phyloP scores from a whole-genome alignment of 768 basidiomycete genomes.

The Dentipellis sp. region DNA sequence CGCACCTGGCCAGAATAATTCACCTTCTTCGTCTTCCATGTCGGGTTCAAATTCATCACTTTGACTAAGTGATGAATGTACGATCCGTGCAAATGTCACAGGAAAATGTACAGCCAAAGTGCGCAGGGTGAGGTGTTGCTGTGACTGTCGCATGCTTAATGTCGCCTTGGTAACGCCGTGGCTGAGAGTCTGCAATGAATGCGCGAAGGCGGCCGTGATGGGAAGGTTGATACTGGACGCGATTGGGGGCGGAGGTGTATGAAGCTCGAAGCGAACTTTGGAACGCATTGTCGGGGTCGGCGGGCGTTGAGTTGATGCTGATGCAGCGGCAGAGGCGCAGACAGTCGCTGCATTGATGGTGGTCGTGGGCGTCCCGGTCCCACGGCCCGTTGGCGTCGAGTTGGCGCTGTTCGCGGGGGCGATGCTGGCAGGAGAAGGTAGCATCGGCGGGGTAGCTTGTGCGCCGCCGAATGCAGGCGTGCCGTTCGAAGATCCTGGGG shows the following conservation, averaged over 20 bases:
- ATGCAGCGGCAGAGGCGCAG: background rate
- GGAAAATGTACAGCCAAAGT: constrained; percentile 66
- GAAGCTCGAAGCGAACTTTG: constrained; percentile 12
- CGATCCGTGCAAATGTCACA: constrained; percentile 64
- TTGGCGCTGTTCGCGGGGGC: constrained; percentile 61
- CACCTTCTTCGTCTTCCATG: constrained; percentile 79
- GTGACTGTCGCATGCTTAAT: constrained; percentile 17
- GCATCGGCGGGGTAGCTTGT: constrained; percentile 53
- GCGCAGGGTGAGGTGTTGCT: constrained; percentile 52
- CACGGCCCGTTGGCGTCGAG: constrained; percentile 62
- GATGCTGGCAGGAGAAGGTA: constrained; percentile 70
- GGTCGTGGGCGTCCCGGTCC: constrained; percentile 38
- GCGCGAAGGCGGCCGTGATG: constrained; percentile 14
- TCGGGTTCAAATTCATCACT: constrained; percentile 74
- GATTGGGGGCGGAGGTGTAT: constrained; percentile 11
- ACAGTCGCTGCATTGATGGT: constrained; percentile 11
- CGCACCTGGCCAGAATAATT: constrained; percentile 79
- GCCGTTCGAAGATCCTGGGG: constrained; percentile 8
- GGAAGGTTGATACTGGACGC: constrained; percentile 15
- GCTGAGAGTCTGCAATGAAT: constrained; percentile 26
- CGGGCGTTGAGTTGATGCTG: constrained; percentile 13
- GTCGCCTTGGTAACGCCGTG: constrained; percentile 32
- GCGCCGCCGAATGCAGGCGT: constrained; percentile 2
- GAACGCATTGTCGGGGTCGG: constrained; percentile 20
- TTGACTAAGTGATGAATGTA: constrained; percentile 49